Evolutionary conservation across 345 rosid species (phyloP), one percentile per base, ranked within the genome.

Genomic region (Carallia pectinifolia): DNA sequence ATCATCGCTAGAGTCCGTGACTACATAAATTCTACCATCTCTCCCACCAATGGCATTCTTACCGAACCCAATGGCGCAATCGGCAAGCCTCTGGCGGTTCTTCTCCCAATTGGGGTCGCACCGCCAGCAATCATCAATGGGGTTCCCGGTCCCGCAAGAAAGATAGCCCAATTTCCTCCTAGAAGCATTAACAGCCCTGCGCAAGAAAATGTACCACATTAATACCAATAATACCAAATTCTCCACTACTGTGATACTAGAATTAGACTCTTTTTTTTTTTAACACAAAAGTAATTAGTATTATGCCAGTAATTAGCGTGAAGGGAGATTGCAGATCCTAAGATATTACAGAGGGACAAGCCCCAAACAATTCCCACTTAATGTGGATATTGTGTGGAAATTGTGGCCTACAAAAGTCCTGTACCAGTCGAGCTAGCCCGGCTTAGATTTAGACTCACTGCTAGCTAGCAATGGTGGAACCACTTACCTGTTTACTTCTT

Each of bases 71-170:
- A 76, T 71, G 5, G 68, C 79, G 19, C 79, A 76, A 27, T 76
- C 72, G 12, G 79, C 79, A 6, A 76, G 40, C 7, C 64, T 52
- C 40, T 76, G 75, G 9, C 79, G 75, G 60, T 76, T 76, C 64
- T 66, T 61, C 71, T 76, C 79, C 79, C 79, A 76, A 15, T 66
- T 61, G 39, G 79, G 71, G 27, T 76, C 75, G 9, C 79, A 76
- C 36, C 79, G 61, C 79, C 79, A 76, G 65, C 79, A 76, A 16
- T 76, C 79, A 27, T 76, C 79, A 5, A 76, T 71, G 31, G 79
- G 79, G 34, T 76, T 76, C 6, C 79, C 79, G 0, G 64, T 76
- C 29, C 75, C 75, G 9, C 79, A 76, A 2, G 79, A 76, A 34
- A 76, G 70, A 18, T 76, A 76, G 13, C 72, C 75, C 64, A 76